phyloP scores from a whole-genome alignment of 1,284 basidiomycete genomes.

The Melampsora americana region DNA sequence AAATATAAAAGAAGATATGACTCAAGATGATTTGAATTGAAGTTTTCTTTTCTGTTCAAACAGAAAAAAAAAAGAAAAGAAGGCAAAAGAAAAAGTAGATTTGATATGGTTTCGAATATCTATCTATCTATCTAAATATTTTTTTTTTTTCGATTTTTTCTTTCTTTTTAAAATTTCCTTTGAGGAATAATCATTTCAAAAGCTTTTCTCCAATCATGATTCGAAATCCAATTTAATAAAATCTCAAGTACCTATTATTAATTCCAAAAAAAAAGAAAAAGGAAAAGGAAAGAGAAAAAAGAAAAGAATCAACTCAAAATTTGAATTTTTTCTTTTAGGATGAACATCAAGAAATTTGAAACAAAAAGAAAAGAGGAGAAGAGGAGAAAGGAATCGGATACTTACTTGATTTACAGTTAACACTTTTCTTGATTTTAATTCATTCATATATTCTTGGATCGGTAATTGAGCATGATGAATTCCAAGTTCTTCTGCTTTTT shows the following conservation, averaged over 20 bases:
- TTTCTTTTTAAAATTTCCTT: not conserved
- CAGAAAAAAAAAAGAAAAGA: too few species aligned
- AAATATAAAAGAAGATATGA: too few species aligned
- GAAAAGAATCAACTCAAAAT: too few species aligned
- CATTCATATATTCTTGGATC: conserved; percentile 78
- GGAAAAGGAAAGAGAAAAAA: not conserved
- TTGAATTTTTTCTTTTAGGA: not conserved
- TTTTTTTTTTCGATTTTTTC: not conserved
- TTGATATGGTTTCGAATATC: too few species aligned
- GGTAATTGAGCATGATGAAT: conserved; percentile 85
- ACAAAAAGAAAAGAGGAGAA: not conserved
- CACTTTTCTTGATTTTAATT: conserved; percentile 84
- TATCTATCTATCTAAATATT: too few species aligned
- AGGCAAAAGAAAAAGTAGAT: too few species aligned
- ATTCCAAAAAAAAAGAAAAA: not conserved
- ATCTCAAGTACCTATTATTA: conserved; percentile 21
- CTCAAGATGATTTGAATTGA: too few species aligned
- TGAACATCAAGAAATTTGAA: too few species aligned
- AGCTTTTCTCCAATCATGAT: conserved; percentile 25
- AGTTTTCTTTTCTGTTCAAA: too few species aligned
- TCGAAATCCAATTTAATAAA: conserved; percentile 3
- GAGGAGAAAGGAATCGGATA: not conserved
- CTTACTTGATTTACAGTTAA: conserved; percentile 87
- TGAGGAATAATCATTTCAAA: conserved; percentile 25
- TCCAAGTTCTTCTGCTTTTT: conserved; percentile 73